Conservation (phyloP, 2,329 filamentous ascomycete species). For the Botrytis byssoidea region DNA sequence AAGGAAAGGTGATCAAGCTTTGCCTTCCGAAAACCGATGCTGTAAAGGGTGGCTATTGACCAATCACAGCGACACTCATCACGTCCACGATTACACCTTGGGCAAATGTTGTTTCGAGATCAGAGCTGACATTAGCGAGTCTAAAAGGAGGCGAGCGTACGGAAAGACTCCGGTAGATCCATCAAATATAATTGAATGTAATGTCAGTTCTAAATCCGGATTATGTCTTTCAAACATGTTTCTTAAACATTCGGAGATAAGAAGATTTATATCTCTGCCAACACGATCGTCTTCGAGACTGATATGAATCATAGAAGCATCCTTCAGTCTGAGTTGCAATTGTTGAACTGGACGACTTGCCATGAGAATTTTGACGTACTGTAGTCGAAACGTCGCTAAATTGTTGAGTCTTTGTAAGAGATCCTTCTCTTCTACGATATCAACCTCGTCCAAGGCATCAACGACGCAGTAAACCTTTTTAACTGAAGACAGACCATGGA, state of each 20-base stretch:
- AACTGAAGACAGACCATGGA: slow-evolving; percentile 25
- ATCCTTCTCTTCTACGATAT: slow-evolving; percentile 35
- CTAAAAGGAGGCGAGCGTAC: slow-evolving; percentile 5
- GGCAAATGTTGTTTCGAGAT: neutral
- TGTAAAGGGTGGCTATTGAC: neutral
- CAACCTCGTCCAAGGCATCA: slow-evolving; percentile 51
- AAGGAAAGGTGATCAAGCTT: neutral
- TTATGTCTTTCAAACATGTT: neutral
- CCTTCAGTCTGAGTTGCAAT: slow-evolving; percentile 39
- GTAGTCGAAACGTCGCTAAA: slow-evolving; percentile 38
- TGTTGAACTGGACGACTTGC: slow-evolving; percentile 43
- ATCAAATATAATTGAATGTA: neutral
- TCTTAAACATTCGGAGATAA: neutral
- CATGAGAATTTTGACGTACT: slow-evolving; percentile 43
- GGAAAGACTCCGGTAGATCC: slow-evolving; percentile 3
- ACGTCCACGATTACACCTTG: neutral
- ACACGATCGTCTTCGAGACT: slow-evolving; percentile 42
- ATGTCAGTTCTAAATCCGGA: neutral
- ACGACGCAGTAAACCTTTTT: slow-evolving; percentile 45
- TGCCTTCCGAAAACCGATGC: neutral
- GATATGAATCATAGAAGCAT: slow-evolving; percentile 35
- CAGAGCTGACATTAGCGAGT: neutral
- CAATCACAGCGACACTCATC: neutral
- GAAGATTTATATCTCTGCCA: slow-evolving; percentile 38
- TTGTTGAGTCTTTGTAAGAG: slow-evolving; percentile 40